Evolutionary conservation across 2,329 filamentous ascomycete species (phyloP), one percentile per base, ranked within the genome.

Genomic region (Aspergillus thermomutatus): DNA sequence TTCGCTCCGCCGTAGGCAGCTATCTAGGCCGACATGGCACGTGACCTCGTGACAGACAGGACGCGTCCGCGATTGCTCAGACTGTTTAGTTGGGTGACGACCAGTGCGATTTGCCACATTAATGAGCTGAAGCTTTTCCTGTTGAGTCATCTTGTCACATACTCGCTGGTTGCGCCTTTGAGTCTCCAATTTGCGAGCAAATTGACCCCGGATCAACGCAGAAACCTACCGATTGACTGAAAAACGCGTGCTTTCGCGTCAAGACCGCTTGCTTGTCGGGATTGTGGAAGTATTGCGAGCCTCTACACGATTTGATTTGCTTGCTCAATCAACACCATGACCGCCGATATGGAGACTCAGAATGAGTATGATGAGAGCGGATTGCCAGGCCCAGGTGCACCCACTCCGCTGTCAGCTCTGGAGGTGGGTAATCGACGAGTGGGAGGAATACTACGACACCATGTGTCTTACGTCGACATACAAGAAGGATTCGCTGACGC

Each of bases 331-430:
- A 14, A 46, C 43, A 46, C 2, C 4, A 75, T 75, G 69, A 64
- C 83, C 62, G 76, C 78, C 58, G 81, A 83, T 50, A 83, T 85
- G 62, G 83, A 88, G 60, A 85, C 86, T 40, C 90, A 95, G 63
- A 87, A 88, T 59, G 83, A 83, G 56, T 84, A 86, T 65, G 92
- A 94, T 56, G 91, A 96, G 58, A 82, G 83, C 66, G 83, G 86
- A 60, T 83, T 86, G 69, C 86, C 88, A 55, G 92, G 90, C 10
- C 93, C 93, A 56, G 94, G 94, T 62, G 94, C 94, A n/a, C 94
- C 94, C 2, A 96, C 92, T 55, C 92, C 93, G 49, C 82, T 99
- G 27, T 81, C 83, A 49, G 89, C 90, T 49, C 82, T 99, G 3
- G 93, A 97, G 83, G 93, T 95, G 81, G 63, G 82, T 64, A 56